Base-by-base conservation (phyloP, 352 stramenopile species). In the Globisporangium barbulae region DNA sequence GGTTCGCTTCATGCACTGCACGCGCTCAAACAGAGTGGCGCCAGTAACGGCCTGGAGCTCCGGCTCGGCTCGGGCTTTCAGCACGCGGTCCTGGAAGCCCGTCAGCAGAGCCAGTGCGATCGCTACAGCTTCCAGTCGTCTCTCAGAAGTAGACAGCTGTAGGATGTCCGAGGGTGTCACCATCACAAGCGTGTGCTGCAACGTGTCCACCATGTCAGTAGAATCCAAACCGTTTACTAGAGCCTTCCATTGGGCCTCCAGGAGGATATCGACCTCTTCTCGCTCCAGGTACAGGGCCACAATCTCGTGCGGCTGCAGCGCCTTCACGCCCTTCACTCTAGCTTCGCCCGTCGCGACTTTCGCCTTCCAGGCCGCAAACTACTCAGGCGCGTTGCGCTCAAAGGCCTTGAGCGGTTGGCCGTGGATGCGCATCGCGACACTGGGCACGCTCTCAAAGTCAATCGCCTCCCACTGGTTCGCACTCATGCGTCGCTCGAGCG, bases 201-300 rank as follows among this genome's bases (percentile, higher is more conserved):
- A n/a, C 3, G n/a, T 52, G 47, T 53, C 47, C 47, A 35, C 10
- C 22, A 25, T 10, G 2, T 19, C 12, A 53, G 6, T 35, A 10
- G 25, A 28, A 28, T 53, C 10, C 12, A 53, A 3, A n/a, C 0
- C 9, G 15, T 78, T 67, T 7, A 77, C 33, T 50, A 76, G 13
- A 19, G 71, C 73, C 13, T 70, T 68, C 76, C 76, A 85, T 67
- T 85, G 73, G 0, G 67, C 76, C 56, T 85, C 76, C 9, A 82
- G 47, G 9, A 82, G 57, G 37, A 69, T 64, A 50, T 85, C 73
- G 2, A 57, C 50, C 0, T 58, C 53, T 0, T 3, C 56, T 28
- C 35, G 56, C 5, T 9, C 30, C 25, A 80, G 57, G 61, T 79
- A 85, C 67, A 74, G 58, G 19, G 7, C 39, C 5, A 81, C 76